Evolutionary conservation across 441 rosid species (phyloP).

Genomic region (Macaranga tanarius): DNA sequence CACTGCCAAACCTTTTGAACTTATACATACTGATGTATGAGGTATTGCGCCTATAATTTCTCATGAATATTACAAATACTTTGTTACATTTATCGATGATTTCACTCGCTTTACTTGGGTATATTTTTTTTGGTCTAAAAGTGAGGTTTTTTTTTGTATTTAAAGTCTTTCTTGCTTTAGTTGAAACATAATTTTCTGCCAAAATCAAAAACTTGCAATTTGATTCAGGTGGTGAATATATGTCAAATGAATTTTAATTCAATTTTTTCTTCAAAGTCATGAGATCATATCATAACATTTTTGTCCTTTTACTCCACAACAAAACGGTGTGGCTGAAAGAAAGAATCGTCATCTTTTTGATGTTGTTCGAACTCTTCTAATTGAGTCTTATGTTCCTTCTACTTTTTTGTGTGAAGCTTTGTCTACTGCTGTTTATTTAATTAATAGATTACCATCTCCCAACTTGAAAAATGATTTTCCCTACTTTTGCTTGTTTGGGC

Average conservation of each 20-base stretch:
- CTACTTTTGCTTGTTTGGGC: neutral
- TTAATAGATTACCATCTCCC: neutral
- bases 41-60: neutral
- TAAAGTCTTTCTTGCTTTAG: neutral
- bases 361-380: slow-evolving; percentile 4
- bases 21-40: neutral
- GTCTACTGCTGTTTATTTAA: neutral
- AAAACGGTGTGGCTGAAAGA: slow-evolving; percentile 10
- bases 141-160: slow-evolving; percentile 9
- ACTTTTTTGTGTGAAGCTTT: slow-evolving; percentile 10
- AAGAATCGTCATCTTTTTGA: slow-evolving; percentile 16
- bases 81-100: slow-evolving; percentile 5
- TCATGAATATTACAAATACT: neutral
- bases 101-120: slow-evolving; percentile 1
- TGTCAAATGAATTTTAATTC: neutral
- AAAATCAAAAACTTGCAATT: neutral
- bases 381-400: slow-evolving; percentile 1
- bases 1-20: neutral
- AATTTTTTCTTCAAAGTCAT: neutral
- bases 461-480: neutral
- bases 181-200: neutral
- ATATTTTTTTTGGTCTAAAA: slow-evolving; percentile 11
- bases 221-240: neutral
- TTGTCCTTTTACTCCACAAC: slow-evolving; percentile 9
- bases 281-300: neutral